Percentiles rank a stretch among this genome's conserved stretches.
phyloP scores from a whole-genome alignment of 2,329 filamentous ascomycete species.

The Neophaeococcomyces aloes region DNA sequence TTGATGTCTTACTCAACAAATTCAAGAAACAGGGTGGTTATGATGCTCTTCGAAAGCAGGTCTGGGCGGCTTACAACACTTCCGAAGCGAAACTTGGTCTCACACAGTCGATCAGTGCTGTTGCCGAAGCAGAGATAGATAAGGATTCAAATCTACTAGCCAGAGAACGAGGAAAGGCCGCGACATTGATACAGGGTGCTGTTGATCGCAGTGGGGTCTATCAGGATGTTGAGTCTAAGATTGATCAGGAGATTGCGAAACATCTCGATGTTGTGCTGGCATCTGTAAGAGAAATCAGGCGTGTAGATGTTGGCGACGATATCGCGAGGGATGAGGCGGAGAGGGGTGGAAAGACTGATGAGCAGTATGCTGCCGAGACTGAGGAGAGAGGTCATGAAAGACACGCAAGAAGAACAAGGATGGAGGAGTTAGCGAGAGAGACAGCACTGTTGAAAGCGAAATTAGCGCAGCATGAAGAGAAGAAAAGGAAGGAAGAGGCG shows the following conservation, averaged over 20 bases:
- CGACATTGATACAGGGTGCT: slow-evolving; percentile 53
- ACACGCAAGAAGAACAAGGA: slow-evolving; percentile 33
- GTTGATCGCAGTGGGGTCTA: slow-evolving; percentile 55
- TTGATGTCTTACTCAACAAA: slow-evolving; percentile 51
- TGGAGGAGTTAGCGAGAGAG: slow-evolving; percentile 40
- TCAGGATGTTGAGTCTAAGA: slow-evolving; percentile 44
- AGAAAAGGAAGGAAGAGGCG: slow-evolving; percentile 27
- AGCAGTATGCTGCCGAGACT: slow-evolving; percentile 47
- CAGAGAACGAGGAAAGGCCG: slow-evolving; percentile 51
- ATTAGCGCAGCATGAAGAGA: slow-evolving; percentile 35
- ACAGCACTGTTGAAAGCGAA: slow-evolving; percentile 40
- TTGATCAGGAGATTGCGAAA: slow-evolving; percentile 45
- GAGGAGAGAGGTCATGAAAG: slow-evolving; percentile 43
- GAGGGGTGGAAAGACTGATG: slow-evolving; percentile 49
- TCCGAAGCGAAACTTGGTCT: slow-evolving; percentile 45
- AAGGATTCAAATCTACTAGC: slow-evolving; percentile 50
- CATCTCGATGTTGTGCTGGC: slow-evolving; percentile 45
- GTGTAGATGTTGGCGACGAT: slow-evolving; percentile 49
- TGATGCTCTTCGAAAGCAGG: slow-evolving; percentile 50
- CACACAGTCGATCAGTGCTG: slow-evolving; percentile 41
- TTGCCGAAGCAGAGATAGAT: slow-evolving; percentile 52
- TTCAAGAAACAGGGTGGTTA: slow-evolving; percentile 60
- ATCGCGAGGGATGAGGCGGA: slow-evolving; percentile 42
- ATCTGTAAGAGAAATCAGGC: slow-evolving; percentile 47
- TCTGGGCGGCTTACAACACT: slow-evolving; percentile 47